Conservation (phyloP, 202 grass and related monocot species). For the Brachypodium distachyon region DNA sequence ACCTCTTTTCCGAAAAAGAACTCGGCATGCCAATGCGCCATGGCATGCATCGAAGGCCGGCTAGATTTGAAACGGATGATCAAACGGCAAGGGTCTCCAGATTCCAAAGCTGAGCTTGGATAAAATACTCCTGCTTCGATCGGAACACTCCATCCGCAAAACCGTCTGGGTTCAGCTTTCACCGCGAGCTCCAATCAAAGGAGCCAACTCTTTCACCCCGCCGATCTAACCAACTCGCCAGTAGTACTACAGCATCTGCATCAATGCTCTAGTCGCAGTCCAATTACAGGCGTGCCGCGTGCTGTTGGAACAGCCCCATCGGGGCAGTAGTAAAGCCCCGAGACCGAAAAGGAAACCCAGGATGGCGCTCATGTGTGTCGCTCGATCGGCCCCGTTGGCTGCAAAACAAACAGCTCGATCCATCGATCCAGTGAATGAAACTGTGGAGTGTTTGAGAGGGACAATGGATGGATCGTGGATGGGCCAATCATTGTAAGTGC, state of each 20-base stretch:
- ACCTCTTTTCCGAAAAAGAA: no score
- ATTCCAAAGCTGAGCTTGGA: no score
- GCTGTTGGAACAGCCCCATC: background rate
- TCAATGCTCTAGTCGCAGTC: background rate
- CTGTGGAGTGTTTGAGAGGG: background rate
- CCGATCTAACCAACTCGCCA: background rate
- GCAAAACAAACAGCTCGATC: background rate
- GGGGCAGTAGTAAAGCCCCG: background rate
- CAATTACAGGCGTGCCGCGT: background rate
- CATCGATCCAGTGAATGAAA: background rate
- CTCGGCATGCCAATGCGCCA: no score
- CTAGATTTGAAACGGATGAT: no score
- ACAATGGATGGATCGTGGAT: no score
- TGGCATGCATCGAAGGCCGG: no score
- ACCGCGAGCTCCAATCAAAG: background rate
- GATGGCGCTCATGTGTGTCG: background rate
- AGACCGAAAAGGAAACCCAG: conserved; percentile 5
- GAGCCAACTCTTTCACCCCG: background rate
- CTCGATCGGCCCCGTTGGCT: background rate
- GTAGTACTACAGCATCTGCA: background rate
- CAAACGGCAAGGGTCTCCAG: no score
- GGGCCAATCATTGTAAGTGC: no score
- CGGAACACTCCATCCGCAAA: no score
- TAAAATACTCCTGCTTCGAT: no score
- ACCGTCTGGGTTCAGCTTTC: conserved; percentile 4